Percentiles rank a stretch among this genome's conserved stretches.
Conservation (phyloP, 202 grass and related monocot genomes). For the Dendrocalamus latiflorus region DNA sequence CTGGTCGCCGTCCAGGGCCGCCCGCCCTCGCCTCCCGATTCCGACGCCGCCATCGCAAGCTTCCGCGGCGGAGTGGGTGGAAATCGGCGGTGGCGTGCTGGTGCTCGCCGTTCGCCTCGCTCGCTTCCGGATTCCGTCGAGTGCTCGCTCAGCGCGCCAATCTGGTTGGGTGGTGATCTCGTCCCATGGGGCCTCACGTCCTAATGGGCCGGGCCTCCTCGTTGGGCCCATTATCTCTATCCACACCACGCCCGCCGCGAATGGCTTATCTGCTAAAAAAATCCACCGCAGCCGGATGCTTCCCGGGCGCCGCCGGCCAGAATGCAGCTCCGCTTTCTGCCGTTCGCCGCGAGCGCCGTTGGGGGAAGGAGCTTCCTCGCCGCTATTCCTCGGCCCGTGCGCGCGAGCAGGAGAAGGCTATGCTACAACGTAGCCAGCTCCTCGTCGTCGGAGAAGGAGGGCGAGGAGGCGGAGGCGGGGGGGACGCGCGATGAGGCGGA, state of each 20-base stretch:
- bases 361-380: slow-evolving; percentile 1
- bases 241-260: too few species aligned
- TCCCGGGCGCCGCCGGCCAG: not conserved
- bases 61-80: not conserved
- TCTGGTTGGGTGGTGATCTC: slow-evolving; percentile 12
- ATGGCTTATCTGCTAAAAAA: not conserved
- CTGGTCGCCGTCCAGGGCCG: slow-evolving; percentile 35
- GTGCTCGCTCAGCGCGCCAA: slow-evolving; percentile 23
- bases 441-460: slow-evolving; percentile 16
- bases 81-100: not conserved
- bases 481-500: not conserved
- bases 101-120: slow-evolving; percentile 18
- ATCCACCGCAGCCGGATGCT: slow-evolving; percentile 13
- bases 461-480: not conserved
- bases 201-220: too few species aligned
- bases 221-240: too few species aligned
- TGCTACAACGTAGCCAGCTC: not conserved
- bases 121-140: slow-evolving; percentile 18
- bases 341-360: slow-evolving; percentile 26
- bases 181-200: too few species aligned
- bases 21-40: slow-evolving; percentile 13
- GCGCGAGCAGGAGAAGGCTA: not conserved
- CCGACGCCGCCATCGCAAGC: slow-evolving; percentile 25
- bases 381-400: not conserved
- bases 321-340: slow-evolving; percentile 21